Evolutionary conservation across 1,139 yeast genomes (phyloP), one percentile per base, ranked within the genome.

Genomic region (Taphrina flavorubra): DNA sequence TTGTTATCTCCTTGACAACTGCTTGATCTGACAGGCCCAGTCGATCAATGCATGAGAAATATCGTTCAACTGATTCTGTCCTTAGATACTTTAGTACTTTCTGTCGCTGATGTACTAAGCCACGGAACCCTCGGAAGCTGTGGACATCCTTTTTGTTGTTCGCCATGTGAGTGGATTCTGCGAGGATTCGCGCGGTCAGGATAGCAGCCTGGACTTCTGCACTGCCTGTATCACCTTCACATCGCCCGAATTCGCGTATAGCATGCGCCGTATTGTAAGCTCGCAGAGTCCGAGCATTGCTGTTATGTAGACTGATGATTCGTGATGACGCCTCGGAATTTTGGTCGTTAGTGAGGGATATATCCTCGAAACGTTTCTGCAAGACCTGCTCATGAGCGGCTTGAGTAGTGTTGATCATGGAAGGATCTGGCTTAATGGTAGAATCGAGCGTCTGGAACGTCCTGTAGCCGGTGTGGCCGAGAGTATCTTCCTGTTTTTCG

Each of bases 181-280:
- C 88, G 73, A 88, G 91, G 73, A 92, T 90, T 75, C 86, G 85
- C 68, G 90, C 87, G 0, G 98, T 91, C 79, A 88, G 81, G 44
- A 90, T 84, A 1, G 97, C 98, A 0, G 98, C 97, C 78, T 92
- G 97, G 37, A 92, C 97, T 79, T 92, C 98, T 63, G 96, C 87
- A 0, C 97, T 90, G 0, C 96, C 97, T 0, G 97, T 90, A 77
- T 92, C 98, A 65, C 97, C 97, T 65, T 88, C 92, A 72, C 84
- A 83, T 75, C 97, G 84, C 74, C 85, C 87, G 78, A 92, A 92
- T 79, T 92, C 97, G 73, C 84, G 80, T 68, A 86, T 83, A 0
- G 97, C 97, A 70, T 88, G 78, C 59, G 79, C 79, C 7, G 85
- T 81, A 37, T 92, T 91, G 73, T 86, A 77, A 73, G 85, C 85